Conservation (phyloP, 768 basidiomycete genomes). For the Pleurotus tuoliensis region DNA sequence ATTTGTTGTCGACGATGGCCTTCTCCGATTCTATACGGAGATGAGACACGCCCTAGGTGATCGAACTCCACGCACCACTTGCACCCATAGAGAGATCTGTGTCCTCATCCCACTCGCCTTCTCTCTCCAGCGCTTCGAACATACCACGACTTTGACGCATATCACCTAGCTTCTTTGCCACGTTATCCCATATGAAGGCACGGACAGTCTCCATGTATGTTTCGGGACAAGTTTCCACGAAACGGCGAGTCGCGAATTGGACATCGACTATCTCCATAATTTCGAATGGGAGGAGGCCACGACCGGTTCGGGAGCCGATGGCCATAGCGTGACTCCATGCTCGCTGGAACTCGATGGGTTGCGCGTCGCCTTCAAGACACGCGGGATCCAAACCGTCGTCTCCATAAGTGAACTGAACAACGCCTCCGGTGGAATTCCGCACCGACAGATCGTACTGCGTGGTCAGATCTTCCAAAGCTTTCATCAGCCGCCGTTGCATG, state of each 20-base stretch:
- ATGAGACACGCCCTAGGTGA: not conserved
- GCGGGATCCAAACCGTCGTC: constrained; percentile 98
- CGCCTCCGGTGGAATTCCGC: constrained; percentile 88
- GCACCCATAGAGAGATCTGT: constrained; percentile 77
- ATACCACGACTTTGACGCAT: constrained; percentile 73
- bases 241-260: constrained; percentile 55
- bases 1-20: constrained; percentile 81
- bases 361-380: constrained; percentile 87
- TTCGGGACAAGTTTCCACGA: constrained; percentile 65
- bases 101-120: constrained; percentile 73
- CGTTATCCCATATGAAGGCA: constrained; percentile 62
- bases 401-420: constrained; percentile 96
- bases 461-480: constrained; percentile 94
- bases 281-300: constrained; percentile 82
- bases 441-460: constrained; percentile 96
- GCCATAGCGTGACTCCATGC: constrained; percentile 83
- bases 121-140: constrained; percentile 74
- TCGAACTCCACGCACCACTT: constrained; percentile 42
- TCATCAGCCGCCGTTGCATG: constrained; percentile 99
- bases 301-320: constrained; percentile 52
- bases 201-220: constrained; percentile 68
- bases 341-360: constrained; percentile 86
- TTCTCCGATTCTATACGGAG: constrained; percentile 52
- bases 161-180: constrained; percentile 63
- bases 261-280: constrained; percentile 68